Percentiles rank a stretch among this genome's conserved stretches.
These are phyloP conservation scores for Eremochloa ophiuroides DNA, from an alignment of 176 grass and related monocot species.

Conservation along the genomic window DNA sequence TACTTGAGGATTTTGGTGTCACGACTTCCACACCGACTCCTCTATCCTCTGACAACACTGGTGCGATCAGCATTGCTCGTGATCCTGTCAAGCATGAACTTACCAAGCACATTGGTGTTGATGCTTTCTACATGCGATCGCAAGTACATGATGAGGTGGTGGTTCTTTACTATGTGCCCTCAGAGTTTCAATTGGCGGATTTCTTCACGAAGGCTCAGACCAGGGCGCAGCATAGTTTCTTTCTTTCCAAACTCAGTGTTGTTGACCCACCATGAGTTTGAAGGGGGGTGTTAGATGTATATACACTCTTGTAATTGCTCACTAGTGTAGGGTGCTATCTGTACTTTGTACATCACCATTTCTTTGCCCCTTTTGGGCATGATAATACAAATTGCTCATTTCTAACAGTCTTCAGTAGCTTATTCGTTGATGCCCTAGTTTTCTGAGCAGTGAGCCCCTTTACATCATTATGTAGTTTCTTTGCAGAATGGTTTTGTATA, in stretches of 20 bases:
- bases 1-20: not conserved
- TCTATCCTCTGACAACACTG: not conserved
- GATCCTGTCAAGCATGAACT: not conserved
- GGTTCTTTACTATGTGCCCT: not conserved
- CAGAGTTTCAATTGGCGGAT: not conserved
- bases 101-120: not conserved
- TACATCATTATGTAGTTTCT: not conserved
- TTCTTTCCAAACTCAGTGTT: not conserved
- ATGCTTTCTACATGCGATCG: not conserved
- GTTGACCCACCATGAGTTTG: not conserved
- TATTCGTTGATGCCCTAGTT: constrained; percentile 11
- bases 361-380: too few species aligned
- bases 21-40: not conserved
- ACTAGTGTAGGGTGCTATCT: too few species aligned
- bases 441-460: not conserved
- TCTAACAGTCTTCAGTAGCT: constrained; percentile 20
- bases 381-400: too few species aligned
- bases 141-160: not conserved
- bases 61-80: too few species aligned
- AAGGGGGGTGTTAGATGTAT: too few species aligned
- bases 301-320: not conserved
- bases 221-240: not conserved
- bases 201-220: not conserved
- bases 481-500: not conserved
- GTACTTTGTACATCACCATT: too few species aligned